phyloP scores from a whole-genome alignment of 2,329 filamentous ascomycete species.

The Clonostachys chloroleuca region DNA sequence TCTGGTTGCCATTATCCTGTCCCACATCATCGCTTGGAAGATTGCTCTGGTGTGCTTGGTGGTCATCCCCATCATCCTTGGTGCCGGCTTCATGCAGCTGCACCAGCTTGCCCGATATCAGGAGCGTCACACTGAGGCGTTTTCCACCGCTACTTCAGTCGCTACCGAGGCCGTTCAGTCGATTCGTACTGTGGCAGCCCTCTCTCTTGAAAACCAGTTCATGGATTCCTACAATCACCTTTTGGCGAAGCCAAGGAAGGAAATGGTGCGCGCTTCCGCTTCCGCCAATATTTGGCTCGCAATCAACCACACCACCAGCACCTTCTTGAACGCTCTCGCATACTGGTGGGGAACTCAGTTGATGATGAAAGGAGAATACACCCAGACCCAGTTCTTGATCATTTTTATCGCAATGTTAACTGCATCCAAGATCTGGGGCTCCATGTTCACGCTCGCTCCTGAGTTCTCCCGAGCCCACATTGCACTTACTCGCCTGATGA shows the following conservation, averaged over 20 bases:
- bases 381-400: conserved; percentile 56
- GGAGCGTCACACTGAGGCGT: conserved; percentile 53
- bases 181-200: conserved; percentile 51
- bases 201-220: conserved; percentile 31
- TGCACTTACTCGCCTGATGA: conserved; percentile 42
- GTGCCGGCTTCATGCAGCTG: conserved; percentile 60
- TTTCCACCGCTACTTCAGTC: conserved; percentile 53
- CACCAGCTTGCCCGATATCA: conserved; percentile 52
- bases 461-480: conserved; percentile 54
- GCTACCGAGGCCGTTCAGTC: conserved; percentile 58
- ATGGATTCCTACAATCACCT: conserved; percentile 30
- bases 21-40: conserved; percentile 66
- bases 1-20: conserved; percentile 57
- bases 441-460: conserved; percentile 61
- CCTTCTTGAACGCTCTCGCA: conserved; percentile 57
- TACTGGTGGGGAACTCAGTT: conserved; percentile 66
- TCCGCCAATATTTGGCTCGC: conserved; percentile 40
- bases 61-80: conserved; percentile 59
- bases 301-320: conserved; percentile 42
- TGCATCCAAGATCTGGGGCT: conserved; percentile 56
- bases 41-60: conserved; percentile 65
- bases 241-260: conserved; percentile 25
- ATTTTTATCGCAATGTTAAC: conserved; percentile 58
- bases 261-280: conserved; percentile 21
- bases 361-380: conserved; percentile 52